Conservation (phyloP, 2,329 filamentous ascomycete genomes). For the Coleophoma eucalyptorum region DNA sequence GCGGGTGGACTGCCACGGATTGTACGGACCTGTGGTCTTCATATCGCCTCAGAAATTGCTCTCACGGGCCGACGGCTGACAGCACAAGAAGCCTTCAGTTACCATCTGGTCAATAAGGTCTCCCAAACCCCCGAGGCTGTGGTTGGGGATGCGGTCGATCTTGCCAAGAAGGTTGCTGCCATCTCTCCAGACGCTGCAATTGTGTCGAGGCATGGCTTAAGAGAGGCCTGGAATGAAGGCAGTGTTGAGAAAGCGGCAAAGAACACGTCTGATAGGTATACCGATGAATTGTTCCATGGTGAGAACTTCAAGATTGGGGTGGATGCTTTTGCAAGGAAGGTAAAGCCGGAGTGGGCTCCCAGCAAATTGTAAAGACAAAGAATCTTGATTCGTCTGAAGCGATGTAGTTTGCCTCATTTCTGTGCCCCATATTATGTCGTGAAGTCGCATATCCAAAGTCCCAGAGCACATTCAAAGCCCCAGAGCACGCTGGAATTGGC, state of each 20-base stretch:
- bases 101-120: constrained; percentile 66
- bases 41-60: constrained; percentile 68
- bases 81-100: constrained; percentile 55
- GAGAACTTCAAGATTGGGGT: constrained; percentile 75
- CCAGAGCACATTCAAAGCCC: no score
- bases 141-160: constrained; percentile 52
- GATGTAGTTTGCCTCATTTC: no score
- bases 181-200: constrained; percentile 73
- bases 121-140: constrained; percentile 40
- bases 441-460: no score
- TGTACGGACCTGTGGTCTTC: constrained; percentile 57
- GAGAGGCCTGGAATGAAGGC: constrained; percentile 66
- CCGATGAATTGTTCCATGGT: constrained; percentile 52
- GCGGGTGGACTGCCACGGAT: constrained; percentile 69
- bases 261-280: constrained; percentile 52
- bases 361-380: constrained; percentile 49
- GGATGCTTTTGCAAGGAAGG: constrained; percentile 72
- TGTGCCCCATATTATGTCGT: no score
- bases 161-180: constrained; percentile 57
- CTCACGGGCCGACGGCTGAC: constrained; percentile 58
- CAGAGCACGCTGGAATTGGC: no score
- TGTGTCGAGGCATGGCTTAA: constrained; percentile 65
- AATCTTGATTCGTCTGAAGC: no score
- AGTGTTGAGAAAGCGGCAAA: constrained; percentile 54
- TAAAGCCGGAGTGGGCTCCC: constrained; percentile 62